Evolutionary conservation across 2,329 filamentous ascomycete species (phyloP).

Genomic region (Rachicladosporium sp.): DNA sequence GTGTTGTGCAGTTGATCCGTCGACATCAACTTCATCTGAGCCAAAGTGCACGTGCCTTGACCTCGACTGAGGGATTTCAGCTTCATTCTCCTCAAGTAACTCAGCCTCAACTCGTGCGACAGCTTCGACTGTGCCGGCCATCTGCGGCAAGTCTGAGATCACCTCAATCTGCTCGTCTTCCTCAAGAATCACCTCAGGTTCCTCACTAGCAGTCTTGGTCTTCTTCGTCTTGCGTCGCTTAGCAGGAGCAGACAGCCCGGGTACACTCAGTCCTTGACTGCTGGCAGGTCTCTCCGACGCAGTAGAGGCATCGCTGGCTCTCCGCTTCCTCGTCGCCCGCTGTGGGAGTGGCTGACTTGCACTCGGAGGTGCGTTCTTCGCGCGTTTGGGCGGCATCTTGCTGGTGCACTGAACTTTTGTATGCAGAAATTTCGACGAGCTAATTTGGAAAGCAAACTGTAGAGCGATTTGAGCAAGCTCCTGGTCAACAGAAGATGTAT

Average conservation of each 20-base stretch:
- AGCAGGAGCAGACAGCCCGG: constrained; percentile 6
- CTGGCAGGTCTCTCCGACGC: constrained; percentile 13
- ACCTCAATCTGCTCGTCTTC: constrained; percentile 14
- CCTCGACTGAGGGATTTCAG: constrained; percentile 7
- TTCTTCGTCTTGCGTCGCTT: constrained; percentile 15
- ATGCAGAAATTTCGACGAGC: no score
- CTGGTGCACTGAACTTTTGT: no score
- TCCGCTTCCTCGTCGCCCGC: constrained; percentile 13
- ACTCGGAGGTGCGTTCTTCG: constrained; percentile 5
- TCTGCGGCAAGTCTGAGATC: constrained; percentile 1
- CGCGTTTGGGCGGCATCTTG: constrained; percentile 17
- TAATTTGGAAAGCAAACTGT: no score
- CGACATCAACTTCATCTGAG: constrained; percentile 9
- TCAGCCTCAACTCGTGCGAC: constrained; percentile 3
- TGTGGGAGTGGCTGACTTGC: constrained; percentile 9
- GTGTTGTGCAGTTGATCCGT: constrained; percentile 17
- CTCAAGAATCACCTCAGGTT: constrained; percentile 17
- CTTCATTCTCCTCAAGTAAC: constrained; percentile 6
- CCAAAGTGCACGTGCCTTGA: constrained; percentile 21
- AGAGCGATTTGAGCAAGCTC: no score
- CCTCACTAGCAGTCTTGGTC: constrained; percentile 9
- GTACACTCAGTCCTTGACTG: constrained; percentile 8
- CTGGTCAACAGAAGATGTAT: no score
- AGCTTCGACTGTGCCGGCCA: no score
- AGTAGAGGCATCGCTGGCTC: constrained; percentile 17